These are phyloP conservation scores for Lagenidium giganteum DNA, from an alignment of 352 stramenopile genomes.

Conservation along the genomic window DNA sequence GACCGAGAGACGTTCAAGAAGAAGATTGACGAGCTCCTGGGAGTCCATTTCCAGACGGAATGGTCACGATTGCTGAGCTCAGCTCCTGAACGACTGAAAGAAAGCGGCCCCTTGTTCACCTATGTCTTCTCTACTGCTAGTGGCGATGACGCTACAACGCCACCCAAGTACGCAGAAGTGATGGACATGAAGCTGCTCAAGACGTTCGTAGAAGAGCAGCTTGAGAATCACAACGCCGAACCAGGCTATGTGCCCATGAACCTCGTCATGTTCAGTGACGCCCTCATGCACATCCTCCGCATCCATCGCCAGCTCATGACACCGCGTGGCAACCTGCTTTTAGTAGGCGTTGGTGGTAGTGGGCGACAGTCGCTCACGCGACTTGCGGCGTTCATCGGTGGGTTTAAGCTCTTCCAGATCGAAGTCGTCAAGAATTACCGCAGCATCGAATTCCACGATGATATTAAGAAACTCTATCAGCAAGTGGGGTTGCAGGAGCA, in stretches of 20 bases:
- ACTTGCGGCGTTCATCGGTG: constrained; percentile 85
- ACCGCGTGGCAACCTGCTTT: constrained; percentile 85
- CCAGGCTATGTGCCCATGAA: constrained; percentile 87
- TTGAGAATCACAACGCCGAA: constrained; percentile 90
- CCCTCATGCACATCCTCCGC: constrained; percentile 85
- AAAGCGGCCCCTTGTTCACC: constrained; percentile 77
- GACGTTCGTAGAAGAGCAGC: constrained; percentile 84
- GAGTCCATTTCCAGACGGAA: constrained; percentile 75
- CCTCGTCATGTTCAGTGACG: constrained; percentile 89
- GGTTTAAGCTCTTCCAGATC: constrained; percentile 89
- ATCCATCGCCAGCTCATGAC: constrained; percentile 90
- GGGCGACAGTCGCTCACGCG: constrained; percentile 87
- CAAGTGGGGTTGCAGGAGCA: constrained; percentile 80
- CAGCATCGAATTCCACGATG: constrained; percentile 88
- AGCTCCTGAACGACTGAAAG: constrained; percentile 63
- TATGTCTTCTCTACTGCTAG: constrained; percentile 61
- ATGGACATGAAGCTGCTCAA: constrained; percentile 86
- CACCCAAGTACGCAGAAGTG: constrained; percentile 69
- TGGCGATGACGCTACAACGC: constrained; percentile 12
- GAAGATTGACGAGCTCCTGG: constrained; percentile 73
- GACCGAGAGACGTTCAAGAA: constrained; percentile 90
- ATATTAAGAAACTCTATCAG: constrained; percentile 88
- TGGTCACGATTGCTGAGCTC: constrained; percentile 56
- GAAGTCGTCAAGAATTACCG: constrained; percentile 95
- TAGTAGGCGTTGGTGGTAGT: constrained; percentile 90